Conservation (phyloP, 305 asterid genomes). For the Plantago coronopus region DNA sequence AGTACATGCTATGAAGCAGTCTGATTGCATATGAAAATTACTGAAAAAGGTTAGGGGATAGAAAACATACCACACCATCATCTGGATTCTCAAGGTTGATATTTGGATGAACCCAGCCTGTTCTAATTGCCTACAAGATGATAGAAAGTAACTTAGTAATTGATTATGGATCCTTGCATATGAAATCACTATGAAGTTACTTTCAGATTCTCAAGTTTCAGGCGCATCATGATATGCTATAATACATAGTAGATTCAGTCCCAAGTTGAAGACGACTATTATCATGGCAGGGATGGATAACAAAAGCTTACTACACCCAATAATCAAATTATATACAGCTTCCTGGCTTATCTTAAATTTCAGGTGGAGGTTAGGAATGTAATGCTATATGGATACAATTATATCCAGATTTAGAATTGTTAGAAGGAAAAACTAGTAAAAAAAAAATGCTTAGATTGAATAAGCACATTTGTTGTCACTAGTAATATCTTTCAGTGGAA, state of each 20-base stretch:
- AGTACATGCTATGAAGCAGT: not conserved
- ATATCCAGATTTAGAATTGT: too few relatives aligned
- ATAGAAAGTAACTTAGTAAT: slow-evolving; percentile 20
- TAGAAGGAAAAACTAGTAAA: not conserved
- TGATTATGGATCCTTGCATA: not conserved
- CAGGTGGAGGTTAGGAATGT: too few relatives aligned
- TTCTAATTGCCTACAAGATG: slow-evolving; percentile 48
- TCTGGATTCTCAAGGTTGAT: slow-evolving; percentile 62
- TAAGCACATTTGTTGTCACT: not conserved
- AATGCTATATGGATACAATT: too few relatives aligned
- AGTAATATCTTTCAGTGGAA: too few relatives aligned
- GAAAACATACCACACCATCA: slow-evolving; percentile 44
- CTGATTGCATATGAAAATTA: slow-evolving; percentile 3
- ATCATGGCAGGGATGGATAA: not conserved
- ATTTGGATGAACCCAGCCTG: slow-evolving; percentile 67
- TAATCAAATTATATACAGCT: too few relatives aligned
- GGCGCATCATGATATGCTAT: too few relatives aligned
- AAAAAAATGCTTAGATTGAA: not conserved
- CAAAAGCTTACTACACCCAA: too few relatives aligned
- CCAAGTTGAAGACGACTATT: not conserved
- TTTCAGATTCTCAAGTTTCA: not conserved
- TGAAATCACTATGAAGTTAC: slow-evolving; percentile 9
- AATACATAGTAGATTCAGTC: too few relatives aligned
- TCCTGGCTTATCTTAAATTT: too few relatives aligned
- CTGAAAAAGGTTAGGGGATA: slow-evolving; percentile 9